A percentile compares a stretch with the other conserved stretches of the same genome.
Evolutionary conservation across 2,329 filamentous ascomycete species (phyloP).

Genomic region (Fusarium setosum): DNA sequence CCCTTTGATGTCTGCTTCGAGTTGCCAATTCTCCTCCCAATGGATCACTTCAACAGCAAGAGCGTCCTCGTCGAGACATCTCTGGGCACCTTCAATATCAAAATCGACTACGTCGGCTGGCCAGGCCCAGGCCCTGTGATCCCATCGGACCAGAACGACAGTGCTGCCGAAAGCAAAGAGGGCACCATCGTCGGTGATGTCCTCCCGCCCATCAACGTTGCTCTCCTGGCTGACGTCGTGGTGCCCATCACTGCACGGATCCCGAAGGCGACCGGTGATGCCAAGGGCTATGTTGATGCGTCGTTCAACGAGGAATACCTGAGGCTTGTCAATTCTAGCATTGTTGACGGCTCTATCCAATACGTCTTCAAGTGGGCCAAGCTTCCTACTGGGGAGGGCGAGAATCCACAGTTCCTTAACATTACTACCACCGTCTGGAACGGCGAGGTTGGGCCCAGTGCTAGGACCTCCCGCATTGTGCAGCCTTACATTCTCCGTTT

Average conservation of each 20-base stretch:
- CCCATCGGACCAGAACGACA: not conserved
- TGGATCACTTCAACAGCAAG: conserved; percentile 13
- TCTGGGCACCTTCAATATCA: not conserved
- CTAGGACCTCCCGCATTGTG: not conserved
- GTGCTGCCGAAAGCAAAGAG: not conserved
- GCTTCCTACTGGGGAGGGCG: not conserved
- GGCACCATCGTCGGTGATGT: not conserved
- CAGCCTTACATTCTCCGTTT: not conserved
- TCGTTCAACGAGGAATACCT: conserved; percentile 2
- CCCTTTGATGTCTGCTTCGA: not conserved
- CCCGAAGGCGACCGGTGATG: not conserved
- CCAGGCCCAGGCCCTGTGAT: not conserved
- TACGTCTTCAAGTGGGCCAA: conserved; percentile 9
- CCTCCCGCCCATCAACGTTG: not conserved
- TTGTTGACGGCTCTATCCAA: not conserved
- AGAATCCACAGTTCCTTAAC: conserved; percentile 4
- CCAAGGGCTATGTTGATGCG: not conserved
- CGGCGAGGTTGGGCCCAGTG: not conserved
- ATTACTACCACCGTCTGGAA: conserved; percentile 14
- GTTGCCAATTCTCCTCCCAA: conserved; percentile 4
- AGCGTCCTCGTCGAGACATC: conserved; percentile 2
- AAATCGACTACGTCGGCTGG: conserved; percentile 1
- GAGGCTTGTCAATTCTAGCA: not conserved
- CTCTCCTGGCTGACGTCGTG: not conserved
- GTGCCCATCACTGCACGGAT: not conserved